Evolutionary conservation across 2,329 filamentous ascomycete species (phyloP), one percentile per base, ranked within the genome.

Genomic region (Fonsecaea monophora): DNA sequence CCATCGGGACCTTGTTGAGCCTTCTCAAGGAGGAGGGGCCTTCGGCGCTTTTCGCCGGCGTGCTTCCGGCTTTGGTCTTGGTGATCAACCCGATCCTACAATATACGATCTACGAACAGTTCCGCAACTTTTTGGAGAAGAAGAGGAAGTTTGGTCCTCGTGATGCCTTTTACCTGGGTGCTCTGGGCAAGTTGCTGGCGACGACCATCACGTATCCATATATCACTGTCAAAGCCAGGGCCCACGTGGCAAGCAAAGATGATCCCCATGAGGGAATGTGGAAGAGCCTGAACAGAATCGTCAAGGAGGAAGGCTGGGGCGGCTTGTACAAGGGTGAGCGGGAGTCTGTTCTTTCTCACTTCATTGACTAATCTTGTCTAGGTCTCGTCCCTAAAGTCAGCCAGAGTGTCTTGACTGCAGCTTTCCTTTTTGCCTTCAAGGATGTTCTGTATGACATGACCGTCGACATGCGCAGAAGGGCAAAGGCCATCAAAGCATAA

Each of bases 61-160:
- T 99, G 60, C 85, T 97, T 66, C 95, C 95, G 9, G 95, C 95
- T 0, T 83, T 99, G 73, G 89, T 99, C 72, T 85, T 99, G 70
- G 95, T 99, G 75, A 93, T 97, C 82, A 99, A 99, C 83, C 95
- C 95, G 4, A 99, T 99, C 73, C 83, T 99, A 71, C 95, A 99
- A 82, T 99, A 99, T 81, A 99, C 95, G 15, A 90, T 99, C 64
- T 99, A 98, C 75, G 95, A 99, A 85, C 94, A 99, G 84, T 84
- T 98, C 82, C 98, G 97, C 87, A 97, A 98, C 78, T 75, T 85
- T 32, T 81, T 97, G 64, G 94, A 97, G 86, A 91, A 87, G 78
- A 85, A 86, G 77, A 83, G 84, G 59, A 88, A 90, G 73, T 87
- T 98, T 65, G 96, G 92, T 0, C 92, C 94, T 1, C 90, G 88